Base-by-base conservation (phyloP, 2,329 filamentous ascomycete genomes). In the Alternaria infectoria region DNA sequence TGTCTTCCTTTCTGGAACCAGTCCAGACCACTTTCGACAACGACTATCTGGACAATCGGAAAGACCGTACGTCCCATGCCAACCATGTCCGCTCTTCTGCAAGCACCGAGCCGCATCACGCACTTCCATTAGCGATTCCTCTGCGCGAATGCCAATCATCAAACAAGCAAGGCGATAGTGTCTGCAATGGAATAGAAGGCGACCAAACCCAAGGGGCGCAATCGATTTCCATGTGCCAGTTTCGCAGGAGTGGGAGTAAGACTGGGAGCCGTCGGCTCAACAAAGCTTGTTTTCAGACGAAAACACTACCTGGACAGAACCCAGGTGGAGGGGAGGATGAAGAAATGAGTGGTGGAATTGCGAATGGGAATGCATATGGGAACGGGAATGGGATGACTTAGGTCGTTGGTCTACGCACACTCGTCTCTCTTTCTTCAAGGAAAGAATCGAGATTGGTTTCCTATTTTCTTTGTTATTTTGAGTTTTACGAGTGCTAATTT, bases 81-180 rank as follows among this genome's bases (percentile, higher is more conserved):
- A n/a, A 9, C 2, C 44, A 13, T 13, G 26, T 21, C 10, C 6
- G 28, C 10, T 28, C 10, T 32, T 26, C 15, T 17, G n/a, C 4
- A 12, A 23, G 5, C 6, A 26, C 54, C 8, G 54, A 61, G 25
- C 46, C 44, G 26, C 59, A 51, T 28, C 12, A 10, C 32, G 49
- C 25, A 46, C 40, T 17, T 12, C 25, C 40, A 13, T 59, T 51
- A 26, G 52, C 57, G 2, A 62, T 51, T 13, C 59, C 58, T 50
- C 62, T 71, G 10, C 67, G 67, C 49, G 54, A 71, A 50, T 68
- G 65, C 19, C 70, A 73, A 54, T 74, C 64, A 67, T 61, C 72
- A 36, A 65, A 67, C 43, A 71, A 72, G 58, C 65, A 75, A 68
- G 72, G 69, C 26, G 63, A 69, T 55, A 60, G 43, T 12, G 62